These are phyloP conservation scores for Cercospora sp. DNA, from an alignment of 2,329 filamentous ascomycete genomes.

Conservation along the genomic window DNA sequence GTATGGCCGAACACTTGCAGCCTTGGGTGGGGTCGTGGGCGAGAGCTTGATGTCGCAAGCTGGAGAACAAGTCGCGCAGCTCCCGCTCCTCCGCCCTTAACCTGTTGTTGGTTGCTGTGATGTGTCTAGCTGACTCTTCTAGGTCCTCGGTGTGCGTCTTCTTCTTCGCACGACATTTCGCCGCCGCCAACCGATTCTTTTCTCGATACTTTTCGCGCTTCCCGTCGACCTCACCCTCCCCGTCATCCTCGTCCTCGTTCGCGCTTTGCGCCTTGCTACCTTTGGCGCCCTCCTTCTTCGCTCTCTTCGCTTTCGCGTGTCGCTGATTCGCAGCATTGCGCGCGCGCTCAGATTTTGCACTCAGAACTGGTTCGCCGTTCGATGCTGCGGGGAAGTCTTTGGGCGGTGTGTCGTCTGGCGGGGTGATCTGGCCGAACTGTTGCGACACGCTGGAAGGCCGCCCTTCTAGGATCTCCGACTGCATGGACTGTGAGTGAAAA, in stretches of 20 bases:
- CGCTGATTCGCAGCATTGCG: conserved; percentile 36
- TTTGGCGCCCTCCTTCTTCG: conserved; percentile 26
- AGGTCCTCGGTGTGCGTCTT: conserved; percentile 57
- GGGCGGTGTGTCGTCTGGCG: conserved; percentile 36
- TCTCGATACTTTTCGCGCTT: conserved; percentile 63
- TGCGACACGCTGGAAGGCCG: conserved; percentile 27
- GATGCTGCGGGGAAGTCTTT: conserved; percentile 11
- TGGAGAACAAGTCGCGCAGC: conserved; percentile 37
- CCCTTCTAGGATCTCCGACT: conserved; percentile 22
- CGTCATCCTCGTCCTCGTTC: conserved; percentile 15
- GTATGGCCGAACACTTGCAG: conserved; percentile 37
- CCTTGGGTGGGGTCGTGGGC: conserved; percentile 34
- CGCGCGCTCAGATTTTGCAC: conserved; percentile 35
- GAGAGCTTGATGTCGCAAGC: conserved; percentile 37
- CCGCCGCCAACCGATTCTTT: conserved; percentile 70
- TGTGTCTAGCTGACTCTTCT: conserved; percentile 48
- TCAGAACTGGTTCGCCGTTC: conserved; percentile 12
- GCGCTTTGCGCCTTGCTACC: conserved; percentile 8
- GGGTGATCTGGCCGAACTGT: conserved; percentile 42
- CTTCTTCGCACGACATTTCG: conserved; percentile 72
- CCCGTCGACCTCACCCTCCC: conserved; percentile 36
- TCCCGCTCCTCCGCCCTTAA: conserved; percentile 37
- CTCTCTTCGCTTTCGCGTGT: conserved; percentile 34
- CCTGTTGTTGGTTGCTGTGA: conserved; percentile 36
- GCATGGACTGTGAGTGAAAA: conserved; percentile 15